Base-by-base conservation (phyloP, 495 filamentous ascomycete genomes). In the Aspergillus carlsbadensis region DNA sequence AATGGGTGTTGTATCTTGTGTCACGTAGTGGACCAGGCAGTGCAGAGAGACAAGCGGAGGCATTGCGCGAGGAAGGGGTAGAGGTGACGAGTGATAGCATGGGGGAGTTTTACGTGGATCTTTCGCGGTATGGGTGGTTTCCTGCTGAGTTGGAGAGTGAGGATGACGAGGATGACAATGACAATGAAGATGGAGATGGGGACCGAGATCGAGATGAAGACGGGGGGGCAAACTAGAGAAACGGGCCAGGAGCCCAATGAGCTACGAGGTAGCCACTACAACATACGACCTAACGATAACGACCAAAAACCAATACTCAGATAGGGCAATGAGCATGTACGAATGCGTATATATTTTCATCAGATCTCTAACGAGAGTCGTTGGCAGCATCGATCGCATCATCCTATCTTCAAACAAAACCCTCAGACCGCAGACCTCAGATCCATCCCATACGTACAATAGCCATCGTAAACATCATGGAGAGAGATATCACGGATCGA, bases 121-220 rank as follows among this genome's bases (percentile, higher is more conserved):
- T 92, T 40, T 72, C 60, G 5, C 72, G 72, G 56, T 90, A 80
- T 70, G 90, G 90, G 15, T 93, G 89, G 90, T 95, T 94, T 73
- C 89, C 89, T 2, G 62, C 69, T 17, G 36, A 58, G 29, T 58
- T 78, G 41, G 71, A 72, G 5, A 77, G 69, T 64, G 75, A 77
- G 48, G 64, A 43, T 14, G 31, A 40, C 47, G 57, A 39, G 8
- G 55, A 58, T 10, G 54, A 61, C 8, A 35, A 58, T 13, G n/a
- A n/a, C n/a, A n/a, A n/a, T n/a, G n/a, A 54, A 5, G 43, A 43
- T 17, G 57, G 48, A 33, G 39, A 54, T 48, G 24, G 11, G 21
- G 37, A 56, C 14, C 14, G 54, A 41, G 37, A 48, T 15, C 22
- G 36, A 17, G 15, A n/a, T n/a, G n/a, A n/a, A n/a, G n/a, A n/a